phyloP scores from a whole-genome alignment of 2,329 filamentous ascomycete species.

The Pseudocercospora musae region DNA sequence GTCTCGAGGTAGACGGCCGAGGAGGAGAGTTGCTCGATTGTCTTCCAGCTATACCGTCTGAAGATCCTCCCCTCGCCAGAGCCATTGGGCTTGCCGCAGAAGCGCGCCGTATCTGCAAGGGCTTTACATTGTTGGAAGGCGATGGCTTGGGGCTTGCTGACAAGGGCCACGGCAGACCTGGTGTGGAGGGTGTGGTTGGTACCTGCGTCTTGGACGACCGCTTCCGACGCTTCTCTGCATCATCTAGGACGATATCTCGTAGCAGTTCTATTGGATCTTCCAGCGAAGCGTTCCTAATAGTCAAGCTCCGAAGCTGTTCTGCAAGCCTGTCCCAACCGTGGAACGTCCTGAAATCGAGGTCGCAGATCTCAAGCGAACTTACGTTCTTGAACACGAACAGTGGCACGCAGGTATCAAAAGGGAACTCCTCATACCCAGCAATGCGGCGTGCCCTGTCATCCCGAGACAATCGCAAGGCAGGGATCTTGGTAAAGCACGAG shows the following conservation, averaged over 20 bases:
- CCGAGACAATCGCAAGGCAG: constrained; percentile 82
- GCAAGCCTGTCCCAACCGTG: constrained; percentile 94
- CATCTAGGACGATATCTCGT: constrained; percentile 90
- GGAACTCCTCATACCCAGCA: constrained; percentile 92
- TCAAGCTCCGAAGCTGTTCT: constrained; percentile 86
- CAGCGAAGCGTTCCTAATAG: constrained; percentile 79
- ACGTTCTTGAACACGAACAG: constrained; percentile 97
- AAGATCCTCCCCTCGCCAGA: constrained; percentile 59
- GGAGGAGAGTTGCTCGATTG: constrained; percentile 78
- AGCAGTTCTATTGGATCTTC: constrained; percentile 89
- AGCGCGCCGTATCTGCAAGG: constrained; percentile 45
- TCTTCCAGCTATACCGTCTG: constrained; percentile 39
- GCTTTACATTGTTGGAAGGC: constrained; percentile 54
- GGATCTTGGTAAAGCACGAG: constrained; percentile 97
- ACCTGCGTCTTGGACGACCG: constrained; percentile 72
- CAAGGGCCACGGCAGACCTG: constrained; percentile 53
- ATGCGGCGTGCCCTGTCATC: constrained; percentile 90
- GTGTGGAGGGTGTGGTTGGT: constrained; percentile 71
- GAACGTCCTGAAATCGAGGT: constrained; percentile 94
- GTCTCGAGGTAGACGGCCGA: constrained; percentile 72
- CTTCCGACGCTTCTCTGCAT: constrained; percentile 81
- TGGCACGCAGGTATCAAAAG: constrained; percentile 94
- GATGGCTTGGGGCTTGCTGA: constrained; percentile 26
- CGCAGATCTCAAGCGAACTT: constrained; percentile 87
- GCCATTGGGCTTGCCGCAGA: constrained; percentile 51